A percentile compares a stretch with the other conserved stretches of the same genome.
phyloP scores from a whole-genome alignment of 495 filamentous ascomycete genomes.

The Xylaria cubensis region DNA sequence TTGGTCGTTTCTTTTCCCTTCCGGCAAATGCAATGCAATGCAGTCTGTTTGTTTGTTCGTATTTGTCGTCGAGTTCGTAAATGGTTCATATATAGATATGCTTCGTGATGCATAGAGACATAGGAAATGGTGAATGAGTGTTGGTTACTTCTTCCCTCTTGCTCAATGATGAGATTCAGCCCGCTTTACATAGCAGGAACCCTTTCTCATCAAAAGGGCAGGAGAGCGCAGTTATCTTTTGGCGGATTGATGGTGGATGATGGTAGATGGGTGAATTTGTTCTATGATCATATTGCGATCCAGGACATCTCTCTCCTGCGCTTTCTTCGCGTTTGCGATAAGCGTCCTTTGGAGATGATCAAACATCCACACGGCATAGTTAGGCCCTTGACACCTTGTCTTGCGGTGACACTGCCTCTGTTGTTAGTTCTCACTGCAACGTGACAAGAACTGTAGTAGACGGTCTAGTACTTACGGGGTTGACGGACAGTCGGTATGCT shows the following conservation, averaged over 20 bases:
- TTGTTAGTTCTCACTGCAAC: neutral
- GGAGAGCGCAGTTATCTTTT: constrained; percentile 6
- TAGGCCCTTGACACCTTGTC: constrained; percentile 22
- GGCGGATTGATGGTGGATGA: constrained; percentile 9
- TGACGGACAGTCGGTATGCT: constrained; percentile 21
- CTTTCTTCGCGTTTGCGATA: constrained; percentile 7
- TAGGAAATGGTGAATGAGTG: constrained; percentile 20
- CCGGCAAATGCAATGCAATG: constrained; percentile 19
- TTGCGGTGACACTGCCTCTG: neutral
- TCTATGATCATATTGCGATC: constrained; percentile 23
- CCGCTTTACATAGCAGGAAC: neutral
- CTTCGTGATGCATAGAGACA: neutral
- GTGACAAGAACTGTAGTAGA: neutral
- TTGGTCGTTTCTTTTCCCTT: neutral
- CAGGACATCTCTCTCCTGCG: constrained; percentile 22
- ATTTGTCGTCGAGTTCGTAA: constrained; percentile 10
- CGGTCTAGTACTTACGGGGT: constrained; percentile 16
- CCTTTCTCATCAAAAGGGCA: neutral
- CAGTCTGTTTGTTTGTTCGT: constrained; percentile 2
- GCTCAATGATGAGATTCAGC: neutral
- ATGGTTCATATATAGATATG: neutral
- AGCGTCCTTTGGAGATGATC: constrained; percentile 23
- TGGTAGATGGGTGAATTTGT: neutral
- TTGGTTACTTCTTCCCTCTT: constrained; percentile 1
- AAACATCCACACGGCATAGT: constrained; percentile 29